Evolutionary conservation across 768 basidiomycete genomes (phyloP).

Genomic region (Saitozyma sp.): DNA sequence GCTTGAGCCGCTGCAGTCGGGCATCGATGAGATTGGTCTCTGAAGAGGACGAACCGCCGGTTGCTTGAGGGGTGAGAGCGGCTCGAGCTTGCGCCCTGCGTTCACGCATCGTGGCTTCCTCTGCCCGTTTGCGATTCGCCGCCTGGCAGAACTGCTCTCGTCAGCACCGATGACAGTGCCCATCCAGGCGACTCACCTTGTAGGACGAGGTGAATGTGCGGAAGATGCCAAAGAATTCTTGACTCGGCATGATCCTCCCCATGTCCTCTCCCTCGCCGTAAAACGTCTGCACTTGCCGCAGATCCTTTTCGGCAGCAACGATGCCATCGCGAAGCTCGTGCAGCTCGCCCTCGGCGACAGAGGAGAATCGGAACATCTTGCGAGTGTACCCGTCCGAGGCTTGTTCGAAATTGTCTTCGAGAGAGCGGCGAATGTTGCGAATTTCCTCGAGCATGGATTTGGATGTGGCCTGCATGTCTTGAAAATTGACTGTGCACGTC

Average conservation of each 20-base stretch:
- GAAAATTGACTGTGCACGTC: slow-evolving; percentile 20
- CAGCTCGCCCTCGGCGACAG: slow-evolving; percentile 70
- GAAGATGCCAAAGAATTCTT: slow-evolving; percentile 96
- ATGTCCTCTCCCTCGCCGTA: slow-evolving; percentile 82
- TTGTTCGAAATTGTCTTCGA: slow-evolving; percentile 75
- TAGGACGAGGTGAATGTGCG: slow-evolving; percentile 96
- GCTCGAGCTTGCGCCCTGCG: slow-evolving; percentile 63
- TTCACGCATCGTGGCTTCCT: slow-evolving; percentile 68
- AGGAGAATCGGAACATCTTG: slow-evolving; percentile 89
- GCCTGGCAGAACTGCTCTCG: slow-evolving; percentile 73
- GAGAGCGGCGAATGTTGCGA: slow-evolving; percentile 73
- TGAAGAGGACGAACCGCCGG: slow-evolving; percentile 24
- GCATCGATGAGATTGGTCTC: slow-evolving; percentile 45
- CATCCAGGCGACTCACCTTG: slow-evolving; percentile 42
- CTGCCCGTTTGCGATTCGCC: slow-evolving; percentile 72
- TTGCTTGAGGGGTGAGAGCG: slow-evolving; percentile 47
- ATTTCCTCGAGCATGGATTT: slow-evolving; percentile 84
- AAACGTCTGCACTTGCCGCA: slow-evolving; percentile 80
- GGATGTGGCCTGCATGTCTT: slow-evolving; percentile 35
- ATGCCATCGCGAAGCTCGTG: slow-evolving; percentile 85
- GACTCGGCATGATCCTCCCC: slow-evolving; percentile 54
- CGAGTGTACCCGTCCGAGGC: slow-evolving; percentile 77
- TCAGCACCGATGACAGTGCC: slow-evolving; percentile 1
- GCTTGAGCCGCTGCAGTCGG: slow-evolving; percentile 44
- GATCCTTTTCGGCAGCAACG: slow-evolving; percentile 77